These are phyloP conservation scores for Astrocystis sublimbata DNA, from an alignment of 495 filamentous ascomycete genomes.

Conservation along the genomic window DNA sequence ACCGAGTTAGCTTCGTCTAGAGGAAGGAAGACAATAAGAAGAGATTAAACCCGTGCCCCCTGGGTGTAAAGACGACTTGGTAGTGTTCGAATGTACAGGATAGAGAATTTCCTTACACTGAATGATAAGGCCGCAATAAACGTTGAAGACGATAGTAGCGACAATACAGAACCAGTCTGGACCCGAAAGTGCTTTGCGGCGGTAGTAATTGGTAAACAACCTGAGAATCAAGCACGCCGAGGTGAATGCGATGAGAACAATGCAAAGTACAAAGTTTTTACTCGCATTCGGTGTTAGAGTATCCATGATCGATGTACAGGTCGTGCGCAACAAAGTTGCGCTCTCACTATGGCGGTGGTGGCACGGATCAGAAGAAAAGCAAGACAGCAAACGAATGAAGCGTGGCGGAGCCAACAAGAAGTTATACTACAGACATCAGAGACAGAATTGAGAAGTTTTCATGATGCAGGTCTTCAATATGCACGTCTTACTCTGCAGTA, in stretches of 20 bases:
- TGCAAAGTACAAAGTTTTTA: background rate
- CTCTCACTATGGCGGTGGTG: too few species aligned
- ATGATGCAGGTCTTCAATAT: too few species aligned
- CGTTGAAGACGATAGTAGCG: background rate
- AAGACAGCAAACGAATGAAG: too few species aligned
- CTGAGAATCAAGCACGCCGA: background rate
- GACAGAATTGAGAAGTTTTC: too few species aligned
- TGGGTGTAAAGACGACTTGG: background rate
- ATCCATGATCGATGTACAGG: too few species aligned
- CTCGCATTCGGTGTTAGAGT: too few species aligned
- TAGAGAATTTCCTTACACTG: background rate
- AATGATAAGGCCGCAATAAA: constrained; percentile 6
- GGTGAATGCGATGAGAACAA: background rate
- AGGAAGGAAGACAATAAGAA: background rate
- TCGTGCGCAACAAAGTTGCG: too few species aligned
- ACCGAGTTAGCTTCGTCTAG: background rate
- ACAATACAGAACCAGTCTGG: constrained; percentile 11
- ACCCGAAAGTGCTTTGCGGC: background rate
- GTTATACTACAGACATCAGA: too few species aligned
- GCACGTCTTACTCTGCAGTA: too few species aligned
- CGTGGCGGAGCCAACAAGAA: too few species aligned
- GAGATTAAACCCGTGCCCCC: background rate
- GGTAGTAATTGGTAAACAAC: background rate
- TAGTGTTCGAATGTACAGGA: background rate
- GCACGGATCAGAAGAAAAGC: too few species aligned